Percentiles rank a stretch among this genome's conserved stretches.
These are phyloP conservation scores for Helichrysum umbraculigerum DNA, from an alignment of 129 eudicot species.

Conservation along the genomic window DNA sequence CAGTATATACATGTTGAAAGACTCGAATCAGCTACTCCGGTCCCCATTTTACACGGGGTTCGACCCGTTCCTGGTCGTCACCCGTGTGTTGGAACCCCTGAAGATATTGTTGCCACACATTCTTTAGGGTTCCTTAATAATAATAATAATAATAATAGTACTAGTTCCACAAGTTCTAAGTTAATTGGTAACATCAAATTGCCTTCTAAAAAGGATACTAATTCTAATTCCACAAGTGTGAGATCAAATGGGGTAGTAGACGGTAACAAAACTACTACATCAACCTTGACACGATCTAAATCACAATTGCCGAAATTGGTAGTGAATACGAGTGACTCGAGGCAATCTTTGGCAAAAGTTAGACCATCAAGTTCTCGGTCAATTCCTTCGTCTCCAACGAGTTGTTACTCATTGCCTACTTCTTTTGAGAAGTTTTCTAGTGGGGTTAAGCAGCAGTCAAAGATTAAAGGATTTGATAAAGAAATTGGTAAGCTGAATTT, in stretches of 20 bases:
- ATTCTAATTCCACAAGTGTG: conserved; percentile 18
- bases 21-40: conserved; percentile 76
- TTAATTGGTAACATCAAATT: conserved; percentile 43
- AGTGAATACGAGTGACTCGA: conserved; percentile 49
- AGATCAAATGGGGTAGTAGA: conserved; percentile 41
- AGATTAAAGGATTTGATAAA: conserved; percentile 77
- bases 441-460: conserved; percentile 74
- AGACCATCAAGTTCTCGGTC: conserved; percentile 62
- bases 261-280: conserved; percentile 30
- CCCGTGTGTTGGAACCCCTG: conserved; percentile 87
- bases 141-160: conserved; percentile 30
- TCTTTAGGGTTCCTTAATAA: conserved; percentile 66
- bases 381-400: conserved; percentile 84
- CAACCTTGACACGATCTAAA: conserved; percentile 57
- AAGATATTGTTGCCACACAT: conserved; percentile 89
- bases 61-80: conserved; percentile 83
- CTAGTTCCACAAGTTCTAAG: conserved; percentile 39
- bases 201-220: conserved; percentile 36
- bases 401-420: conserved; percentile 90
- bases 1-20: conserved; percentile 81
- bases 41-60: conserved; percentile 79
- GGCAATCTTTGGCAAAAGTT: conserved; percentile 43
- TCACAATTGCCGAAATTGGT: conserved; percentile 60
- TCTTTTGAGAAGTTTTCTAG: conserved; percentile 84
- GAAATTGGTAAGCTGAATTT: conserved; percentile 43